Evolutionary conservation across 805 yeast species (phyloP).

Genomic region (Yamadazyma insecticola): DNA sequence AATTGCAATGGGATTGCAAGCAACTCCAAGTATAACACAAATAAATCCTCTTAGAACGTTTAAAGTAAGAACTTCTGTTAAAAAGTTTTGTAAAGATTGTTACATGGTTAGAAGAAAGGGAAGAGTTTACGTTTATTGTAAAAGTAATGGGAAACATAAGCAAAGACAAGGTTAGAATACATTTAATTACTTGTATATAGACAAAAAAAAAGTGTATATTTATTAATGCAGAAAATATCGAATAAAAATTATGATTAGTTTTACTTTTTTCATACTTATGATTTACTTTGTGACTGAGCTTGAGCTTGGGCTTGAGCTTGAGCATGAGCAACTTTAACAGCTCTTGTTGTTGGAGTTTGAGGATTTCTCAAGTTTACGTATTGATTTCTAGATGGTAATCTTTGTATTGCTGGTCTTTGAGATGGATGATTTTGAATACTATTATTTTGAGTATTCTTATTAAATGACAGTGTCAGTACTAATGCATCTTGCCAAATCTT

Average conservation of each 20-base stretch:
- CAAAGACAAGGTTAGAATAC: constrained; percentile 72
- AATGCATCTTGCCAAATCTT: constrained; percentile 40
- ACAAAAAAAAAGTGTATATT: neutral
- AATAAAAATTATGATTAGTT: constrained; percentile 1
- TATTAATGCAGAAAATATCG: neutral
- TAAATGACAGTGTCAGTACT: constrained; percentile 14
- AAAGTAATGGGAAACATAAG: constrained; percentile 87
- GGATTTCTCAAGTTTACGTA: constrained; percentile 13
- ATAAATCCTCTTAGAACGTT: constrained; percentile 53
- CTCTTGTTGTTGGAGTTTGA: constrained; percentile 30
- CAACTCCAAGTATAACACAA: neutral
- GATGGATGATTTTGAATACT: constrained; percentile 1
- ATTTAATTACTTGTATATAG: neutral
- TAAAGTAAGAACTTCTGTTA: constrained; percentile 89
- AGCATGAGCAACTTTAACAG: constrained; percentile 27
- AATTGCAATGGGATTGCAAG: neutral
- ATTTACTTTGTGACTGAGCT: neutral
- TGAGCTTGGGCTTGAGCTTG: constrained; percentile 13
- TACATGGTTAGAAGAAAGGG: constrained; percentile 92
- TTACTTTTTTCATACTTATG: neutral
- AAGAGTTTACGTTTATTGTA: constrained; percentile 88
- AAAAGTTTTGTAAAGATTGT: constrained; percentile 90
- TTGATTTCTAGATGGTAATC: constrained; percentile 18
- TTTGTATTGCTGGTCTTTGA: constrained; percentile 17
- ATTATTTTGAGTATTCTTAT: constrained; percentile 1